A percentile compares a stretch with the other conserved stretches of the same genome.
Evolutionary conservation across 1,284 basidiomycete species (phyloP).

Genomic region (Irpex rosettiformis): DNA sequence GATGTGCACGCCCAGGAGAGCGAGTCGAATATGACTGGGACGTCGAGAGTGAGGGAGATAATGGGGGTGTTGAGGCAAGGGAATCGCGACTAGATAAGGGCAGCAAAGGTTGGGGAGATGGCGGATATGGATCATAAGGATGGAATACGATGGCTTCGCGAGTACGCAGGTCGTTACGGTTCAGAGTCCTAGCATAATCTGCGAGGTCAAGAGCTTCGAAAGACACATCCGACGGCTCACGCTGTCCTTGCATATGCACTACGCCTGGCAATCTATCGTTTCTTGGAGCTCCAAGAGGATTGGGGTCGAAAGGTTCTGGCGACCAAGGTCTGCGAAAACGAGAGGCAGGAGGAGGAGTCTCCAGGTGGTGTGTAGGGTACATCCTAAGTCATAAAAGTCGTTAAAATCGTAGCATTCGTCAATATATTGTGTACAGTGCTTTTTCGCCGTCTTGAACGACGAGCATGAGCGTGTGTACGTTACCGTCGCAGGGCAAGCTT

Average conservation of each 20-base stretch:
- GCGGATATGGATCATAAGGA: constrained; percentile 35
- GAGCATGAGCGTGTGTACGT: not conserved
- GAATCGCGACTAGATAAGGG: constrained; percentile 38
- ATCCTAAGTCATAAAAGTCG: constrained; percentile 32
- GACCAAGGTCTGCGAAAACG: constrained; percentile 58
- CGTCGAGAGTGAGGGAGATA: constrained; percentile 43
- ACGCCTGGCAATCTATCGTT: not conserved
- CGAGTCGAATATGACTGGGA: constrained; percentile 30
- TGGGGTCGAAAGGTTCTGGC: constrained; percentile 54
- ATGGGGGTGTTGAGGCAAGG: constrained; percentile 41
- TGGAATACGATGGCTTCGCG: constrained; percentile 21
- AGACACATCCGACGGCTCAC: constrained; percentile 59
- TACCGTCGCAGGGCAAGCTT: not conserved
- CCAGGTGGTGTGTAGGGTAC: constrained; percentile 39
- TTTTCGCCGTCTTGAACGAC: not conserved
- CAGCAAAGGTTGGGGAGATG: constrained; percentile 34
- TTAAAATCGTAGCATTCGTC: constrained; percentile 17
- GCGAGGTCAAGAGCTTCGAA: constrained; percentile 69
- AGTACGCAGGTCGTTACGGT: constrained; percentile 28
- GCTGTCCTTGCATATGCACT: constrained; percentile 16
- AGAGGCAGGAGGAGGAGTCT: constrained; percentile 50
- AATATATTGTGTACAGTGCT: constrained; percentile 5
- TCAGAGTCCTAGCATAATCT: constrained; percentile 56
- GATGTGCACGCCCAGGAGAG: constrained; percentile 23
- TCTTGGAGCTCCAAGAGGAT: constrained; percentile 22